Base-by-base conservation (phyloP, 768 basidiomycete genomes). In the Pisolithus marmoratus region DNA sequence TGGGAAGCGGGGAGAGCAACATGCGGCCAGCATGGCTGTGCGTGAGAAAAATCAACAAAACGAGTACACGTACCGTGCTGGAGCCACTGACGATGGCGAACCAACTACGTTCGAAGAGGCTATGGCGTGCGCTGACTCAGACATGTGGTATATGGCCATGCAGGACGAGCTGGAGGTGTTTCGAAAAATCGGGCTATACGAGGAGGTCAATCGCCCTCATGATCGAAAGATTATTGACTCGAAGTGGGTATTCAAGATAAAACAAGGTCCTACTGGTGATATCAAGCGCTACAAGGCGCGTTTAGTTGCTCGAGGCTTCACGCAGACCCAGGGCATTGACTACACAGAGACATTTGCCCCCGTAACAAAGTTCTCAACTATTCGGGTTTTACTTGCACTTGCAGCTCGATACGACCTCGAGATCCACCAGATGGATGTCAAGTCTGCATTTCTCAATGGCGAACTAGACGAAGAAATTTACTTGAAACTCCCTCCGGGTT, bases 301-400 rank as follows among this genome's bases (percentile, higher is more conserved):
- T 2, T 60, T 78, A 1, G 72, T 76, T 2, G 70, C 70, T 0
- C 60, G 72, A 50, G 70, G 76, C 0, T 70, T 54, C 52, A 56
- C 49, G 1, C 68, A 70, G 41, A 42, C 55, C 6, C 64, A 62
- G 7, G 72, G 74, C 1, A 29, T 71, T 8, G 68, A 75, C 45
- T 76, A 63, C 48, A 49, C 45, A 11, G 65, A 70, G 8, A 74
- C 60, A 0, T 72, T 66, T 49, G 52, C 66, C 0, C 66, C 70
- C 4, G 52, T 61, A 14, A 57, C 55, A 2, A 54, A 56, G 44
- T 56, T 61, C 15, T 48, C 63, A 0, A 53, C 64, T 2, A 60
- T 68, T 22, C 50, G 58, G 0, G 26, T 55, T 11, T 15, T 62
- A 12, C 51, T 66, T 2, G 47, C 59, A n/a, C 43, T 64, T 48